Percentiles rank a stretch among this genome's conserved stretches.
Evolutionary conservation across 495 filamentous ascomycete genomes (phyloP).

Genomic region (Rhizodiscina lignyota): DNA sequence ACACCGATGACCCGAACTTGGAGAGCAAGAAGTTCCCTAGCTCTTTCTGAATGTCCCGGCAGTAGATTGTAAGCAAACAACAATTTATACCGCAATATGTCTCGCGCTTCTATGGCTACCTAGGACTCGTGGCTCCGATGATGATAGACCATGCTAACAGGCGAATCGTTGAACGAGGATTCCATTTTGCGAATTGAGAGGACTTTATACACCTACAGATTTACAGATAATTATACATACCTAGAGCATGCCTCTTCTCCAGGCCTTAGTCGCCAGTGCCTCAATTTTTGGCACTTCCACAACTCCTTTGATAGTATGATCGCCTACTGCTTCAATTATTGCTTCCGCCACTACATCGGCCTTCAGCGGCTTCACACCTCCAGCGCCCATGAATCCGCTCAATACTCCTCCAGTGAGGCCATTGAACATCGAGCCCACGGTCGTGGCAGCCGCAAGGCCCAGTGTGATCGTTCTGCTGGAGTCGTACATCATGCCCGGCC

Average conservation of each 20-base stretch:
- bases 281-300: slow-evolving; percentile 24
- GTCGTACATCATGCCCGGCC: slow-evolving; percentile 84
- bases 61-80: no score
- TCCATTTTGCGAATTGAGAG: no score
- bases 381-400: slow-evolving; percentile 57
- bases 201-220: no score
- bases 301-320: slow-evolving; percentile 18
- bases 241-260: slow-evolving; percentile 24
- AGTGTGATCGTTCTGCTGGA: slow-evolving; percentile 64
- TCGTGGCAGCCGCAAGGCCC: slow-evolving; percentile 59
- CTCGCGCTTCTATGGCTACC: no score
- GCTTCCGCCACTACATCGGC: slow-evolving; percentile 67
- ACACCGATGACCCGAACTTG: no score
- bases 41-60: no score
- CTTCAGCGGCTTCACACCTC: slow-evolving; percentile 69
- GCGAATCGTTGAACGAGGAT: no score
- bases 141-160: no score
- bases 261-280: slow-evolving; percentile 19
- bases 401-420: slow-evolving; percentile 54
- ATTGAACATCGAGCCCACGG: slow-evolving; percentile 55
- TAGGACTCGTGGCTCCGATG: no score
- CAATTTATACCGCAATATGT: no score
- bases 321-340: slow-evolving; percentile 22
- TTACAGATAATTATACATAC: no score
- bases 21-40: no score